Conservation (phyloP, 2,329 filamentous ascomycete species). For the Hortaea werneckii region DNA sequence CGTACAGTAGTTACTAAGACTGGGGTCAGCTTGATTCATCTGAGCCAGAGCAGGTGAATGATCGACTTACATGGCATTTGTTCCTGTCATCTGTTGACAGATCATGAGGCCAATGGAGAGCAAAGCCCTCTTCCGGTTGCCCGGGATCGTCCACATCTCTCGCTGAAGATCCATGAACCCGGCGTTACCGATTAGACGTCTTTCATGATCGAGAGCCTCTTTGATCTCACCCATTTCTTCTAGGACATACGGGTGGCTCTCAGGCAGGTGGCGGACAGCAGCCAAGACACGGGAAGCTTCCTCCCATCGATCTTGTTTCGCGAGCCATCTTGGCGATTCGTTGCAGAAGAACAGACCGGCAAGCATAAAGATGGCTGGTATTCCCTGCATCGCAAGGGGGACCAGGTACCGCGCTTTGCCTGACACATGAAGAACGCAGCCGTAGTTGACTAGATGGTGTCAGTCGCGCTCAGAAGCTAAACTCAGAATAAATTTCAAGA, state of each 20-base stretch:
- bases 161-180: constrained; percentile 55
- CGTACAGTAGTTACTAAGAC: no score
- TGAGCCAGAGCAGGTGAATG: no score
- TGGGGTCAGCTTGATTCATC: no score
- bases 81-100: no score
- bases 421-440: no score
- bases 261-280: constrained; percentile 19
- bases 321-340: constrained; percentile 25
- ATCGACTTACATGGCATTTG: no score
- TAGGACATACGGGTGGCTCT: constrained; percentile 23
- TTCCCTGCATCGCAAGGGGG: no score
- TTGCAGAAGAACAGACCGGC: constrained; percentile 44
- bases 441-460: no score
- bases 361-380: constrained; percentile 61
- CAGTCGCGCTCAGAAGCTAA: no score
- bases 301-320: constrained; percentile 23
- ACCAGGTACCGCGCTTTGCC: no score
- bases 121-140: constrained; percentile 64
- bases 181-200: constrained; percentile 58
- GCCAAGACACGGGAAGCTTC: constrained; percentile 20
- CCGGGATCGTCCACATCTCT: constrained; percentile 56
- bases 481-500: no score
- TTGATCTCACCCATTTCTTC: constrained; percentile 55
- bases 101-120: no score
- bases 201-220: constrained; percentile 57